These are phyloP conservation scores for Acanthamoeba divionensis DNA, from an alignment of 208 protist genomes.

Conservation along the genomic window DNA sequence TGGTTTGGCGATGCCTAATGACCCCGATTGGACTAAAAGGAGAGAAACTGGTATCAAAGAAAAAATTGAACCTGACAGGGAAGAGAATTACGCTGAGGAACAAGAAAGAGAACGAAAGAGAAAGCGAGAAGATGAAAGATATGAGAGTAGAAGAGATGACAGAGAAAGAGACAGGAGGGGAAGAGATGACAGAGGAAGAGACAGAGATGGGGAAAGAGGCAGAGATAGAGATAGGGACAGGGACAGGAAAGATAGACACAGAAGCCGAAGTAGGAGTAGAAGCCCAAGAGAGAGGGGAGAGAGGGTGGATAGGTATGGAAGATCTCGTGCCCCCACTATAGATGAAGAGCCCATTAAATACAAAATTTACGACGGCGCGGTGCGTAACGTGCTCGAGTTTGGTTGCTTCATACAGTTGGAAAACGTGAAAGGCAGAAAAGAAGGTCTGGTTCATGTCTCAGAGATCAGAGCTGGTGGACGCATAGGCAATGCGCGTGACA, in stretches of 20 bases:
- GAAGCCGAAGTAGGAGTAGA: not conserved
- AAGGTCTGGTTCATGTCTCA: slow-evolving; percentile 78
- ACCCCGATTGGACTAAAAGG: not conserved
- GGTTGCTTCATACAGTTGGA: slow-evolving; percentile 81
- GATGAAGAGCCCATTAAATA: slow-evolving; percentile 69
- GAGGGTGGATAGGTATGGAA: not conserved
- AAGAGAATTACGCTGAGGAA: not conserved
- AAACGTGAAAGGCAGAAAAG: slow-evolving; percentile 62
- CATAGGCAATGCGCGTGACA: slow-evolving; percentile 56
- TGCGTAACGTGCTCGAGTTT: slow-evolving; percentile 82
- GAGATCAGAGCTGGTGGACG: slow-evolving; percentile 57
- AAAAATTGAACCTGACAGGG: not conserved
- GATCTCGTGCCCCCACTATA: not conserved
- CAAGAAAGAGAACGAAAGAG: slow-evolving; percentile 29
- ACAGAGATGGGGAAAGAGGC: not conserved
- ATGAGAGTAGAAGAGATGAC: not conserved
- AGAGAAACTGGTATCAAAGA: slow-evolving; percentile 21
- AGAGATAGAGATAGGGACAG: not conserved
- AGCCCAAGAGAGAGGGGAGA: slow-evolving; percentile 30
- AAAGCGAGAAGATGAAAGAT: not conserved
- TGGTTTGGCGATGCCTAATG: slow-evolving; percentile 66
- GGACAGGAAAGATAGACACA: slow-evolving; percentile 25
- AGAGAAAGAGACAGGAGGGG: slow-evolving; percentile 11
- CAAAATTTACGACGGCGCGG: slow-evolving; percentile 81
- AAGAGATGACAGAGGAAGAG: not conserved